Conservation (phyloP, 352 stramenopile genomes). For the Globisporangium nodosum region DNA sequence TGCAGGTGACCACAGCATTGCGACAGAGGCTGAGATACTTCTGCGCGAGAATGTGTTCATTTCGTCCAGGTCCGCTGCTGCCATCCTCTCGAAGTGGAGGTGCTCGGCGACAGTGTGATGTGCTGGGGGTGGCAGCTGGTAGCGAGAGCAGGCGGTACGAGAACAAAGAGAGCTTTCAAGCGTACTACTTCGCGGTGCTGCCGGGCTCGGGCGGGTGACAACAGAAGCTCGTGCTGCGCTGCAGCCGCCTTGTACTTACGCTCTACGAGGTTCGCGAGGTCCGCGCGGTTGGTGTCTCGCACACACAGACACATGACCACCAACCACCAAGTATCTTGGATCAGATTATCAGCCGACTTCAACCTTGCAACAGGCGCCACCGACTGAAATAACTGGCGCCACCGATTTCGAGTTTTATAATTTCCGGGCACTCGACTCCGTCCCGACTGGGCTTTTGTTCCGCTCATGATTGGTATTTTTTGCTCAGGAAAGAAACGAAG, state of each 20-base stretch:
- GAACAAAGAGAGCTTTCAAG: constrained; percentile 63
- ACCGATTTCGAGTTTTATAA: too few species aligned
- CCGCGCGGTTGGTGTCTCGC: too few species aligned
- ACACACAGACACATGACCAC: too few species aligned
- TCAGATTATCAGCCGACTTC: too few species aligned
- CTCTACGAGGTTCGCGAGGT: constrained; percentile 52
- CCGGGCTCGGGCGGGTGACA: constrained; percentile 52
- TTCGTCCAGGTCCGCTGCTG: too few species aligned
- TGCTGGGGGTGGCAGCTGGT: constrained; percentile 68
- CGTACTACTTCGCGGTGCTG: constrained; percentile 70
- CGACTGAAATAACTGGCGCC: too few species aligned
- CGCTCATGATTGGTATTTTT: too few species aligned
- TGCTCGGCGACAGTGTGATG: constrained; percentile 12
- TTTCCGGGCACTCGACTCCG: too few species aligned
- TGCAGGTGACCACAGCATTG: background rate
- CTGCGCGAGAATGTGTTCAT: background rate
- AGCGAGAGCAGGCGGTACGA: constrained; percentile 70
- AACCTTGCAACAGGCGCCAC: too few species aligned
- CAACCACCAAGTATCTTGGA: too few species aligned
- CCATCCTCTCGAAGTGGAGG: background rate
- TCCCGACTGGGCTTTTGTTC: too few species aligned
- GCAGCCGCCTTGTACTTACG: constrained; percentile 52
- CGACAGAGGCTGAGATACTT: background rate
- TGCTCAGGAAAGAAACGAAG: too few species aligned
- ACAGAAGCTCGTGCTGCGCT: constrained; percentile 55